phyloP scores from a whole-genome alignment of 2,329 filamentous ascomycete genomes.

The Cercospora berteroae region DNA sequence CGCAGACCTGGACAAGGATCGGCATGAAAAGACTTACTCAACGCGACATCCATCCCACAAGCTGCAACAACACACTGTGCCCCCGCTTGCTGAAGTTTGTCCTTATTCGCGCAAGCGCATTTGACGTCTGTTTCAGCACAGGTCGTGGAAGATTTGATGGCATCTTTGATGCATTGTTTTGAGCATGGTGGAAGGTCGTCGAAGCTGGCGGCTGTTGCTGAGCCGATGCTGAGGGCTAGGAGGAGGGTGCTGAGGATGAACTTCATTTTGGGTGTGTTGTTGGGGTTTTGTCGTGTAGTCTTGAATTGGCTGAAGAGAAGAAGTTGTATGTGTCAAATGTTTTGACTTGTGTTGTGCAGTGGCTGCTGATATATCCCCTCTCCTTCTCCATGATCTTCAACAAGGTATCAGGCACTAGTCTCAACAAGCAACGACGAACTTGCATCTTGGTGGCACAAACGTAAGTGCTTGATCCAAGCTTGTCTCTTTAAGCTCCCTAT shows the following conservation, averaged over 20 bases:
- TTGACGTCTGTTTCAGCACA: background rate
- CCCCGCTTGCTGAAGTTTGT: background rate
- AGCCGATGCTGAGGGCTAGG: background rate
- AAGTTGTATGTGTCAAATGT: too few species aligned
- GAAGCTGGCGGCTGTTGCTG: background rate
- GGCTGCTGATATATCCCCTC: background rate
- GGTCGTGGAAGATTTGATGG: background rate
- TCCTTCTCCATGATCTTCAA: background rate
- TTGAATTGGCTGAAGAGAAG: too few species aligned
- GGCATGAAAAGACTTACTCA: background rate
- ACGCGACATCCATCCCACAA: background rate
- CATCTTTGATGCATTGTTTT: background rate
- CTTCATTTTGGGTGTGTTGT: background rate
- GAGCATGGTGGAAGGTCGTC: background rate
- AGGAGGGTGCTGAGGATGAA: background rate
- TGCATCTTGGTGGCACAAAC: background rate
- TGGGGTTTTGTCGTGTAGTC: background rate
- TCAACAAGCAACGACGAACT: conserved; percentile 1
- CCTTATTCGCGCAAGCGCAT: background rate
- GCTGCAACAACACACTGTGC: background rate
- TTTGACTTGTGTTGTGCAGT: too few species aligned
- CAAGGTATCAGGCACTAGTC: background rate
- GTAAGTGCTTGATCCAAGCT: background rate
- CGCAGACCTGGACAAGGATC: background rate
- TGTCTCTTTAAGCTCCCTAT: background rate